Base-by-base conservation (phyloP, 2,329 filamentous ascomycete species). In the Cadophora gregata region DNA sequence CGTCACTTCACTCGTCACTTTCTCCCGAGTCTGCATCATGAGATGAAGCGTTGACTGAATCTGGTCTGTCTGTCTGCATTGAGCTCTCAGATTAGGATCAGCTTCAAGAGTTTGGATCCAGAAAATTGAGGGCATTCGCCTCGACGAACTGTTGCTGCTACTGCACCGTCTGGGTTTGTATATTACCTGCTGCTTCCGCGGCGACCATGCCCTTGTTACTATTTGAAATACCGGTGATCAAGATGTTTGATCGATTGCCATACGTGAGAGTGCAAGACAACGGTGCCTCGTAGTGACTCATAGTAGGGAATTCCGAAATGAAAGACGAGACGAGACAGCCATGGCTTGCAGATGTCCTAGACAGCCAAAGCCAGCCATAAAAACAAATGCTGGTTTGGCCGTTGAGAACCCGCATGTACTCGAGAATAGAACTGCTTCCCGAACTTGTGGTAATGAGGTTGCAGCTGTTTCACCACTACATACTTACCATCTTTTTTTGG, bases 21-120 rank as follows among this genome's bases (percentile, higher is more conserved):
- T 25, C 8, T 58, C 48, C 53, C 53, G 31, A 58, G 19, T 4
- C 27, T 33, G 51, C 51, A 56, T 56, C 51, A 24, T 56, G 51
- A 56, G 33, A n/a, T 27, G n/a, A n/a, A n/a, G n/a, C n/a, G n/a
- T n/a, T n/a, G n/a, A n/a, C n/a, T 55, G 50, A 27, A 31, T 25
- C 36, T 38, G 36, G 31, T 10, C 31, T 33, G 31, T 10, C 31
- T 33, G 31, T 24, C 25, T 12, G 27, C 51, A 56, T 56, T 36
- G 25, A 36, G 31, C 29, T 1, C 42, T 58, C 31, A 42, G 53
- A 25, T 58, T 21, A 25, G 4, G 29, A 58, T 14, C n/a, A n/a
- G 31, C 31, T 38, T 36, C n/a, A 16, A 7, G 10, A 24, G 14
- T 14, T 33, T 42, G 10, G 31, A 58, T 24, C 12, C n/a, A 12